A percentile compares a stretch with the other conserved stretches of the same genome.
Conservation (phyloP, 106 monocot species). For the Gastrodia elata region DNA sequence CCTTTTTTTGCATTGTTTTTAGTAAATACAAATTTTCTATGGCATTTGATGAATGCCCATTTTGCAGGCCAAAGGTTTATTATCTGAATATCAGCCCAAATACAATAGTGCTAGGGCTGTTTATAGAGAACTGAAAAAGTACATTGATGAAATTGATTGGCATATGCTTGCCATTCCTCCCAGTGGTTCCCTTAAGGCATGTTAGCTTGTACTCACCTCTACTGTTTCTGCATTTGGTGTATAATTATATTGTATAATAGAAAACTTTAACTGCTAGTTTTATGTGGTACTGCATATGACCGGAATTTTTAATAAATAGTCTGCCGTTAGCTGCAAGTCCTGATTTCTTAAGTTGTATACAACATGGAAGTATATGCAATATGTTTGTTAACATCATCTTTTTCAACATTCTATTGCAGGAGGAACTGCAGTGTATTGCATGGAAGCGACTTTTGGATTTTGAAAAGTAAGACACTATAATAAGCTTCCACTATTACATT, state of each 20-base stretch:
- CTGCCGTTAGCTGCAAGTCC: neutral
- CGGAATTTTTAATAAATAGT: neutral
- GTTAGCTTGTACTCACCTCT: neutral
- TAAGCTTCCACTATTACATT: neutral
- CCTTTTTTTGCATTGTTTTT: neutral
- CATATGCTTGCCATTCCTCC: slow-evolving; percentile 93
- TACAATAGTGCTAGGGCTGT: slow-evolving; percentile 95
- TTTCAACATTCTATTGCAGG: slow-evolving; percentile 33
- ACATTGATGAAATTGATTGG: slow-evolving; percentile 97
- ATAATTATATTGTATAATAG: neutral
- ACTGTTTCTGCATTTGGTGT: neutral
- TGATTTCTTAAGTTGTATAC: neutral
- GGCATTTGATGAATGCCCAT: slow-evolving; percentile 5
- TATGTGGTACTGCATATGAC: neutral
- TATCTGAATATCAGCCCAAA: slow-evolving; percentile 95
- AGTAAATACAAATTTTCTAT: neutral
- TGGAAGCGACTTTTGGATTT: slow-evolving; percentile 91
- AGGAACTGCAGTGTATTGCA: slow-evolving; percentile 79
- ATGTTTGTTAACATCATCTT: neutral
- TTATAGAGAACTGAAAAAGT: slow-evolving; percentile 84
- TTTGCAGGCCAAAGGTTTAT: slow-evolving; percentile 79
- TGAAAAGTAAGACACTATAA: slow-evolving; percentile 73
- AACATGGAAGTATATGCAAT: neutral
- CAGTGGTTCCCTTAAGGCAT: slow-evolving; percentile 72
- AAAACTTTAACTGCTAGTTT: neutral